phyloP scores from a whole-genome alignment of 2,329 filamentous ascomycete species.

The Epichloe sp. region DNA sequence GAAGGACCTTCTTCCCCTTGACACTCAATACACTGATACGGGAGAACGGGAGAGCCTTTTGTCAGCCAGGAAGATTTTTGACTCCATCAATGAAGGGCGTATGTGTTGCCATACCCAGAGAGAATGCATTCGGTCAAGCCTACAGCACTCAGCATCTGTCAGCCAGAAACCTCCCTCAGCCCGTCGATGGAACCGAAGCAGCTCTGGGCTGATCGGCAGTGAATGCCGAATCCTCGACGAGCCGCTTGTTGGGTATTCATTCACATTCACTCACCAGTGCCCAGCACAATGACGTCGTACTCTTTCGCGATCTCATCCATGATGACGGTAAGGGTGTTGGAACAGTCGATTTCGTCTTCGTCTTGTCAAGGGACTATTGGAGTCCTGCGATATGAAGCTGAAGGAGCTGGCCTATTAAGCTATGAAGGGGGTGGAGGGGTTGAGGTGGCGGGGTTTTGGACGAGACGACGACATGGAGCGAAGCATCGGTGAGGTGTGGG shows the following conservation, averaged over 20 bases:
- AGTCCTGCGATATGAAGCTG: constrained; percentile 1
- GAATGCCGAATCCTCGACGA: not conserved
- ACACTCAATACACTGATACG: constrained; percentile 68
- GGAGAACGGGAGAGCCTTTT: constrained; percentile 17
- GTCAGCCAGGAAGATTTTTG: constrained; percentile 6
- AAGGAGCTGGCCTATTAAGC: constrained; percentile 1
- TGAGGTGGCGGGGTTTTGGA: constrained; percentile 16
- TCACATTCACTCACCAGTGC: constrained; percentile 63
- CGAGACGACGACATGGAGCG: constrained; percentile 3
- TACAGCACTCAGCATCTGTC: constrained; percentile 23
- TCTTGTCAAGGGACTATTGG: not conserved
- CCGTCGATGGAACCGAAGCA: not conserved
- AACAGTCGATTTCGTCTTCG: not conserved
- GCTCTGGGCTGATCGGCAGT: not conserved
- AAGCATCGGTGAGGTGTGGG: constrained; percentile 16
- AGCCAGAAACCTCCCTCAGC: constrained; percentile 6
- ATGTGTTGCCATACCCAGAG: constrained; percentile 58
- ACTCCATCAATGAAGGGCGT: not conserved
- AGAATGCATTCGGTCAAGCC: constrained; percentile 98
- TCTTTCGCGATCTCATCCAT: constrained; percentile 99
- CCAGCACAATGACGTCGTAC: constrained; percentile 97
- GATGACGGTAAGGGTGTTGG: constrained; percentile 18
- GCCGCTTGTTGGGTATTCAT: not conserved
- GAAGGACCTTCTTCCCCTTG: constrained; percentile 97
- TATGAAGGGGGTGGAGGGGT: constrained; percentile 10